Conservation (phyloP, 2,329 filamentous ascomycete species). For the Diaporthe amygdali region DNA sequence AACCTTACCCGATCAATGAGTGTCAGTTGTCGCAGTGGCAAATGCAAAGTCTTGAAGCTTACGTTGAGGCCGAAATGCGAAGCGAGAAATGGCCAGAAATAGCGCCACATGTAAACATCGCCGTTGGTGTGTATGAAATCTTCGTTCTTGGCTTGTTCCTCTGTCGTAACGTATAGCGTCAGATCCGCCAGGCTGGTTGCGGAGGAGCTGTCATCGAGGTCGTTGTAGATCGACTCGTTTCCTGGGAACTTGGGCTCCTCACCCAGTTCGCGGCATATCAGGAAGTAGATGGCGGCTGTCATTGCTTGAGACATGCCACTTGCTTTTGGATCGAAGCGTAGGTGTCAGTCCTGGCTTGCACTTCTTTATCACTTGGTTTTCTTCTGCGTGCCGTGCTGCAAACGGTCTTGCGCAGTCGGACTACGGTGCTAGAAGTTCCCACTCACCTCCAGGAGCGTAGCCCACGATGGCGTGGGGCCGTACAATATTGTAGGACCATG, state of each 20-base stretch:
- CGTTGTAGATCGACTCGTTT: slow-evolving; percentile 34
- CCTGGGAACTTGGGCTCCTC: slow-evolving; percentile 31
- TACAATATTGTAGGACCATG: slow-evolving; percentile 30
- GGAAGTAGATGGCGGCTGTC: slow-evolving; percentile 33
- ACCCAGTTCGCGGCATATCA: slow-evolving; percentile 33
- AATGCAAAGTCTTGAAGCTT: background rate
- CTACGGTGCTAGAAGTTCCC: background rate
- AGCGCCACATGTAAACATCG: slow-evolving; percentile 34
- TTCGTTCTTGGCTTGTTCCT: slow-evolving; percentile 29
- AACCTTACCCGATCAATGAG: background rate
- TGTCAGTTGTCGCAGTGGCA: background rate
- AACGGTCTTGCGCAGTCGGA: background rate
- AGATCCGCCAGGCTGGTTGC: slow-evolving; percentile 33
- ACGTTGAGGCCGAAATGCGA: slow-evolving; percentile 31
- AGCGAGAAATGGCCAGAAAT: slow-evolving; percentile 30
- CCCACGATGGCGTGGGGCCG: slow-evolving; percentile 35
- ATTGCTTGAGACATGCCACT: slow-evolving; percentile 36
- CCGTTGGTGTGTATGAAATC: slow-evolving; percentile 35
- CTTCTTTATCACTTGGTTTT: background rate
- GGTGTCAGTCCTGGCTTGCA: background rate
- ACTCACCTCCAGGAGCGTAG: slow-evolving; percentile 32
- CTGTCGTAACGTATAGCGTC: slow-evolving; percentile 29
- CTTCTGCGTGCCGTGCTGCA: too few species aligned
- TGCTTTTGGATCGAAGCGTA: background rate
- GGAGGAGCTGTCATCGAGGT: slow-evolving; percentile 34